Percentiles rank a stretch among this genome's conserved stretches.
These are phyloP conservation scores for Pseudocercospora fuligena DNA, from an alignment of 2,329 filamentous ascomycete genomes.

Conservation along the genomic window DNA sequence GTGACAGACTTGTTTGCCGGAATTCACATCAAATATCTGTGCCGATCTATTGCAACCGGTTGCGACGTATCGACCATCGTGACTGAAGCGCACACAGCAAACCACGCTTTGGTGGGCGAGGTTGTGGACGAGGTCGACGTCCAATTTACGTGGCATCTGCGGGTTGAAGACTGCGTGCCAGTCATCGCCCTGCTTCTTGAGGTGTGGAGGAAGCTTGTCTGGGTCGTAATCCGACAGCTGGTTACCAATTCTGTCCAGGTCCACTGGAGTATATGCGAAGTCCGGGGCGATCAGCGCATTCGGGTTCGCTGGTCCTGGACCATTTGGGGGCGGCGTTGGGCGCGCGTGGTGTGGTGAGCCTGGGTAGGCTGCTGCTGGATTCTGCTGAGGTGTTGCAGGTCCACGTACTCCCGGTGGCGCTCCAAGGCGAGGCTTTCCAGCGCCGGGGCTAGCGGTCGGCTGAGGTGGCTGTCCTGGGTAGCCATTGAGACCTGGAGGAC, in stretches of 20 bases:
- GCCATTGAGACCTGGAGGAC: slow-evolving; percentile 64
- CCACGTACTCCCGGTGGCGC: slow-evolving; percentile 46
- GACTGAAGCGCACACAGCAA: slow-evolving; percentile 96
- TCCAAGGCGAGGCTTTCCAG: slow-evolving; percentile 64
- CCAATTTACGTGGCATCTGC: slow-evolving; percentile 81
- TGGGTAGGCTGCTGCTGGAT: slow-evolving; percentile 83
- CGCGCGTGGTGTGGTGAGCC: slow-evolving; percentile 89
- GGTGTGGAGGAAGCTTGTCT: slow-evolving; percentile 79
- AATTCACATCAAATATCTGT: slow-evolving; percentile 95
- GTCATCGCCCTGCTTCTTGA: slow-evolving; percentile 87
- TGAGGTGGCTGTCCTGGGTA: slow-evolving; percentile 86
- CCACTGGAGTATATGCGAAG: slow-evolving; percentile 41
- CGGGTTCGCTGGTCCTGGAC: slow-evolving; percentile 28
- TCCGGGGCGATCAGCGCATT: slow-evolving; percentile 36
- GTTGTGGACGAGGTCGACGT: slow-evolving; percentile 93
- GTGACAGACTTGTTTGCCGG: slow-evolving; percentile 84
- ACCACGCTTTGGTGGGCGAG: slow-evolving; percentile 94
- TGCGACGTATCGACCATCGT: slow-evolving; percentile 92
- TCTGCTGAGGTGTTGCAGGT: slow-evolving; percentile 90
- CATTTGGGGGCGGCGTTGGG: slow-evolving; percentile 67
- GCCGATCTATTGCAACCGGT: slow-evolving; percentile 98
- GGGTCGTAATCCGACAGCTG: slow-evolving; percentile 84
- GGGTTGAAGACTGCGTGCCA: slow-evolving; percentile 98
- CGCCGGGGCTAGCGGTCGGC: slow-evolving; percentile 84
- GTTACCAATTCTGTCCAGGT: slow-evolving; percentile 61